Evolutionary conservation across 306 rosid genomes (phyloP), one percentile per base, ranked within the genome.

Genomic region (Citrullus mucosospermus): DNA sequence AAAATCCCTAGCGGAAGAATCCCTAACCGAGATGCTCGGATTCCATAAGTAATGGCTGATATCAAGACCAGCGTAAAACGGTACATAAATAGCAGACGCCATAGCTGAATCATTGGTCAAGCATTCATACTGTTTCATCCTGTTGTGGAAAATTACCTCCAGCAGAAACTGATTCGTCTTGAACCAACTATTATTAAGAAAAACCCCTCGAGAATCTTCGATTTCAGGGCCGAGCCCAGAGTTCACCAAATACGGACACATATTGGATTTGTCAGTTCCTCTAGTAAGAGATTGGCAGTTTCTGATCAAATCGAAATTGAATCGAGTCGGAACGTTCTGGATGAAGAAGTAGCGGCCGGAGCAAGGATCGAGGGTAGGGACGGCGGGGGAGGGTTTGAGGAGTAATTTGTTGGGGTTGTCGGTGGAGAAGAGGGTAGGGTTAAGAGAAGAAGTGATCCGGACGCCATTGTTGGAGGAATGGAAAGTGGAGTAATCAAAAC

Each of bases 31-130:
- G 2, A 92, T 58, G 79, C 88, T 86, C 11, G 91, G 71, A 65
- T 82, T 85, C 91, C 91, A 92, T 20, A 94, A 86, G 57, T 87
- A 85, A 39, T 87, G 92, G 55, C 97, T 95, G 10, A 76, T 82
- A 58, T 95, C 98, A n/a, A 95, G 92, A 50, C 98, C 98, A 10
- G 94, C 93, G 75, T 95, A 95, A 53, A 89, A 92, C 1, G 98
- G 98, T 5, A 95, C 93, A 84, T 84, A 95, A 56, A 92, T 43
- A 0, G 93, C 98, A 2, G 92, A 88, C 20, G 98, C 98, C 3
- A 84, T 5, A 1, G 90, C 76, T 0, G 98, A 88, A 70, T 87
- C 78, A 48, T 83, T 84, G 14, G 98, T 92, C 86, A 92, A 84
- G 80, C 98, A 95, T 30, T 65, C 22, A 41, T 95, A 91, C 6